Conservation (phyloP, 2,329 filamentous ascomycete genomes). For the Aspergillus sp. region DNA sequence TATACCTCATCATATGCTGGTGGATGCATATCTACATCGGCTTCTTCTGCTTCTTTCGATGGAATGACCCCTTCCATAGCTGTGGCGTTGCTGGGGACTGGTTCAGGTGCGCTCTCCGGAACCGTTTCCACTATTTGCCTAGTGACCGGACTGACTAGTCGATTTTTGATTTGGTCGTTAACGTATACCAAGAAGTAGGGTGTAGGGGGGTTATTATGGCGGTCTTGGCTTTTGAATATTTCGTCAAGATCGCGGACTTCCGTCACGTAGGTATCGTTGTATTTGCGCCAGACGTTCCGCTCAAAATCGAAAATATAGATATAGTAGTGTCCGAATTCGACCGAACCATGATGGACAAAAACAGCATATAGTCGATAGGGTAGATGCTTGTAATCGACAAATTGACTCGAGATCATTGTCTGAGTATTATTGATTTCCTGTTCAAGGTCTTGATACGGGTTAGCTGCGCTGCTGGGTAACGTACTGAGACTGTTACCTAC, state of each 20-base stretch:
- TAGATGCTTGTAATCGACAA: slow-evolving; percentile 62
- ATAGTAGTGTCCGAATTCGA: slow-evolving; percentile 86
- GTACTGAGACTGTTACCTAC: slow-evolving; percentile 25
- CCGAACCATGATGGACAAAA: slow-evolving; percentile 76
- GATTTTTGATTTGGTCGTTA: slow-evolving; percentile 62
- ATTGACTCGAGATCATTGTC: slow-evolving; percentile 56
- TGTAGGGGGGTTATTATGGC: slow-evolving; percentile 62
- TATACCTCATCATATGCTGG: slow-evolving; percentile 31
- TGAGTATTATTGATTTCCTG: slow-evolving; percentile 52
- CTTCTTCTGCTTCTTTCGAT: slow-evolving; percentile 13
- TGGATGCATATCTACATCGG: slow-evolving; percentile 27
- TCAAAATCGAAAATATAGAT: slow-evolving; percentile 93
- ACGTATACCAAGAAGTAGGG: slow-evolving; percentile 85
- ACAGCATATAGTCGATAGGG: slow-evolving; percentile 86
- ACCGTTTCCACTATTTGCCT: slow-evolving; percentile 39
- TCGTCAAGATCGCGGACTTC: slow-evolving; percentile 63
- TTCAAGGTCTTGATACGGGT: slow-evolving; percentile 28
- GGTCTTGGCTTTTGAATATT: slow-evolving; percentile 68
- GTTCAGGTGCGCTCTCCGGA: slow-evolving; percentile 1
- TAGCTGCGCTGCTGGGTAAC: slow-evolving; percentile 3
- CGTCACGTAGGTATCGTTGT: slow-evolving; percentile 84
- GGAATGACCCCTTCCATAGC: slow-evolving; percentile 19
- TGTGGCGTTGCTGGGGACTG: slow-evolving; percentile 2
- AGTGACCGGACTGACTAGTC: slow-evolving; percentile 59
- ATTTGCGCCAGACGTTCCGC: slow-evolving; percentile 79